Evolutionary conservation across 345 rosid genomes (phyloP), one percentile per base, ranked within the genome.

Genomic region (Nephelium lappaceum): DNA sequence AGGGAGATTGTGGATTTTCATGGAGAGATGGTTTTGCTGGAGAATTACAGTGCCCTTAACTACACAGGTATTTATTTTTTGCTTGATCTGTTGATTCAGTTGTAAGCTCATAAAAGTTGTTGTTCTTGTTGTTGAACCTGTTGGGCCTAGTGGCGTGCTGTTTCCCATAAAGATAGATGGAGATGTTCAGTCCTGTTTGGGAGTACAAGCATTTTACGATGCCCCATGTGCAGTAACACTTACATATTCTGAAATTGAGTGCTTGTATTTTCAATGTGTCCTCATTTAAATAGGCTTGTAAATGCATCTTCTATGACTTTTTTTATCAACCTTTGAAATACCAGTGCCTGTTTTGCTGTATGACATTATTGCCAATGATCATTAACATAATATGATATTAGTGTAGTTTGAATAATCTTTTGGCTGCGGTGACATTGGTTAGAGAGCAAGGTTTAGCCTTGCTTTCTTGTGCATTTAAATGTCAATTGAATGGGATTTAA

Each of bases 21-120:
- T 7, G 89, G 90, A 65, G 95, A 91, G 81, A 90, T 90, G 92
- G 89, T 91, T 80, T 71, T 91, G 72, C 81, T 91, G 80, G 90
- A 84, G 83, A 84, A 84, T 77, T 89, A 89, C 74, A 89, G 92
- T 27, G 83, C 92, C 70, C 85, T 89, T 45, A 90, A 90, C 67
- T 88, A 84, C 71, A 88, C 88, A 84, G 93, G 93, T 89, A 81
- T 42, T 36, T 74, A 42, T 76, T 36, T 77, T 66, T 55, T 67
- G 39, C 47, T 67, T 19, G 43, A 10, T 58, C 75, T 16, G 18
- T 74, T 43, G 14, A 63, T 53, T 25, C 53, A 19, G 25, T 47
- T 36, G 10, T 27, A 72, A 72, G 63, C 55, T 5, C 43, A 31
- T 72, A 12, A 41, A 73, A 58, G 41, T 61, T 0, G 38, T 25